A percentile compares a stretch with the other conserved stretches of the same genome.
phyloP scores from a whole-genome alignment of 495 filamentous ascomycete genomes.

The Aspergillus diversus region DNA sequence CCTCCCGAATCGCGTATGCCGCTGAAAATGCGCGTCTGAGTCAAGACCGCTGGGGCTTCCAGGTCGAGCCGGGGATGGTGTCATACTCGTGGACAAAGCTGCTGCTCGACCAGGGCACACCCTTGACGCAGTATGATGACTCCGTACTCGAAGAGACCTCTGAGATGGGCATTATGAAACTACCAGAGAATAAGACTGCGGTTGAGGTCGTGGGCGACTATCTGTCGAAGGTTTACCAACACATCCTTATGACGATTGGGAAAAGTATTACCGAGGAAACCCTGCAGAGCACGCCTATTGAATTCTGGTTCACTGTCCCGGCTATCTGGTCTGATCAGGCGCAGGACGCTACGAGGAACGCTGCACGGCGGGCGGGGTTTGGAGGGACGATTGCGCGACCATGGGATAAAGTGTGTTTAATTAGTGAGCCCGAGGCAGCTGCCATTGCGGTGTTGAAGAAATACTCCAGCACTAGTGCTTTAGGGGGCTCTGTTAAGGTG shows the following conservation, averaged over 20 bases:
- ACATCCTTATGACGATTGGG: conserved; percentile 39
- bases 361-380: conserved; percentile 53
- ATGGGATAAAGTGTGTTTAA: conserved; percentile 43
- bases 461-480: background rate
- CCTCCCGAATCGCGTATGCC: conserved; percentile 17
- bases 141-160: conserved; percentile 11
- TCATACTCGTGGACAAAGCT: conserved; percentile 33
- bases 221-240: conserved; percentile 43
- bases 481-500: conserved; percentile 12
- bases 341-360: conserved; percentile 27
- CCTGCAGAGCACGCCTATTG: conserved; percentile 16
- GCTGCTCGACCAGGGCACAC: conserved; percentile 14
- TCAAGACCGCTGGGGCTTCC: conserved; percentile 9
- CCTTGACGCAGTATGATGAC: conserved; percentile 20
- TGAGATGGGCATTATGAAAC: conserved; percentile 13
- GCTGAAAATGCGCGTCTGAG: background rate
- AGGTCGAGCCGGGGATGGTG: conserved; percentile 20
- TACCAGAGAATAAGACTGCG: conserved; percentile 23
- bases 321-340: conserved; percentile 30
- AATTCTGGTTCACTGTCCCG: conserved; percentile 32
- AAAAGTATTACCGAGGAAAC: conserved; percentile 12
- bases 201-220: conserved; percentile 47
- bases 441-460: conserved; percentile 18
- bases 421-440: conserved; percentile 65
- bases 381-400: conserved; percentile 26